Percentiles rank a stretch among this genome's conserved stretches.
phyloP scores from a whole-genome alignment of 2,329 filamentous ascomycete species.

The Trichoderma sp. region DNA sequence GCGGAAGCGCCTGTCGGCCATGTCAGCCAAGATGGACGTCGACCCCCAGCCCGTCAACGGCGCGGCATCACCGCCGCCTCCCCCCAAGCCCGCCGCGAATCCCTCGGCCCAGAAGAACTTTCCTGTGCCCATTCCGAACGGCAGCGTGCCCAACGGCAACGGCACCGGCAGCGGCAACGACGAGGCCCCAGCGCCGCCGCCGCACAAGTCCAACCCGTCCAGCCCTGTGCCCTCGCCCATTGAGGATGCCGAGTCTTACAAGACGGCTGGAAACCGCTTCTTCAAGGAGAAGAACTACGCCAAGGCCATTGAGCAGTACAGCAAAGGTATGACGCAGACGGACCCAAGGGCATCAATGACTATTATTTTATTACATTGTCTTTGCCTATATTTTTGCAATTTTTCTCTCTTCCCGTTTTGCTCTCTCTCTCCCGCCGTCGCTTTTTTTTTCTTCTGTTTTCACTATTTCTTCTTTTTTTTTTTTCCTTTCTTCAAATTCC shows the following conservation, averaged over 20 bases:
- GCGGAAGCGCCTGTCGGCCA: constrained; percentile 71
- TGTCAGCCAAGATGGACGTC: constrained; percentile 73
- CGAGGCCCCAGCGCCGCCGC: constrained; percentile 66
- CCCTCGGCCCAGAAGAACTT: constrained; percentile 49
- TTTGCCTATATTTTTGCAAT: not conserved
- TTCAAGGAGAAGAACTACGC: constrained; percentile 93
- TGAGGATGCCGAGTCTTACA: constrained; percentile 88
- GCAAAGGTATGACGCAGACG: constrained; percentile 69
- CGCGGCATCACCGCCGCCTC: constrained; percentile 57
- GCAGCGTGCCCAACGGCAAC: constrained; percentile 33
- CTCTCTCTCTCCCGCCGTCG: not conserved
- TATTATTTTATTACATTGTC: not conserved
- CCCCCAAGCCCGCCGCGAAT: constrained; percentile 37
- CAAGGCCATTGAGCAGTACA: constrained; percentile 89
- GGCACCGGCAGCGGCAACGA: constrained; percentile 47
- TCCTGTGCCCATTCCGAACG: constrained; percentile 56
- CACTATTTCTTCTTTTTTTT: not conserved
- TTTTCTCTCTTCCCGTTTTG: too few species aligned
- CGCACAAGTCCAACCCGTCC: constrained; percentile 66
- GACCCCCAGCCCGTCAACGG: constrained; percentile 64
- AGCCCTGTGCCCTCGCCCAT: constrained; percentile 57
- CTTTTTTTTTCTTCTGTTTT: not conserved
- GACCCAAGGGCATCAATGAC: not conserved
- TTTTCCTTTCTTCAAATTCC: not conserved
- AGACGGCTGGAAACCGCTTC: constrained; percentile 90